These are phyloP conservation scores for Peribolospora baueri DNA, from an alignment of 768 basidiomycete species.

Conservation along the genomic window DNA sequence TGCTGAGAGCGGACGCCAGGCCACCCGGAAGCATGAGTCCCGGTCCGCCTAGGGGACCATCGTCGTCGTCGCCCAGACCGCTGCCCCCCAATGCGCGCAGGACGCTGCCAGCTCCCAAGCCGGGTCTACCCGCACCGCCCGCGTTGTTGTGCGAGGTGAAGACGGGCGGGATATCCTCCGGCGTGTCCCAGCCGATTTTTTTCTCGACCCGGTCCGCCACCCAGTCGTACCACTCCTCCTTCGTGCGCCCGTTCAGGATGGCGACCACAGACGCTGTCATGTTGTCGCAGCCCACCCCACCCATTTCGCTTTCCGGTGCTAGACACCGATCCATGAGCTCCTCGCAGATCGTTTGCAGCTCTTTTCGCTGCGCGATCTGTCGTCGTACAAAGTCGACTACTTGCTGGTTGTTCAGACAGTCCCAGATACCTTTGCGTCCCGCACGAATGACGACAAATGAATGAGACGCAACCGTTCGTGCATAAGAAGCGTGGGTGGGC, in stretches of 20 bases:
- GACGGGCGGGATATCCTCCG: slow-evolving; percentile 46
- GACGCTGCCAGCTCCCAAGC: not conserved
- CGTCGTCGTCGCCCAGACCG: slow-evolving; percentile 1
- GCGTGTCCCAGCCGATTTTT: slow-evolving; percentile 53
- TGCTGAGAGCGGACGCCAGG: too few relatives aligned
- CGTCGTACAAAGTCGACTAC: slow-evolving; percentile 69
- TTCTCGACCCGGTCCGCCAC: slow-evolving; percentile 54
- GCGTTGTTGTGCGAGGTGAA: slow-evolving; percentile 12
- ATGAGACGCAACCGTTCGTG: slow-evolving; percentile 1
- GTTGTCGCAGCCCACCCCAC: slow-evolving; percentile 95
- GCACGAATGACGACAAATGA: not conserved
- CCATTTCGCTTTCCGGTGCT: slow-evolving; percentile 74
- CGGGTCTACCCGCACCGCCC: not conserved
- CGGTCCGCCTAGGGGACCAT: not conserved
- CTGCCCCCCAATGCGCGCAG: not conserved
- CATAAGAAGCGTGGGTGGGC: not conserved
- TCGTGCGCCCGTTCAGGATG: slow-evolving; percentile 59
- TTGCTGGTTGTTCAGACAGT: slow-evolving; percentile 80
- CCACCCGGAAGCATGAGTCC: not conserved
- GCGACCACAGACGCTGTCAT: slow-evolving; percentile 91
- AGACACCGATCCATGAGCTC: slow-evolving; percentile 77
- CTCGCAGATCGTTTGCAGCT: slow-evolving; percentile 62
- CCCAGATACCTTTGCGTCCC: slow-evolving; percentile 67
- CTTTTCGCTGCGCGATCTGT: slow-evolving; percentile 50
- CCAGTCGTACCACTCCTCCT: slow-evolving; percentile 83